Evolutionary conservation across 257 asterid species (phyloP).

Genomic region (Knoxia roxburghii): DNA sequence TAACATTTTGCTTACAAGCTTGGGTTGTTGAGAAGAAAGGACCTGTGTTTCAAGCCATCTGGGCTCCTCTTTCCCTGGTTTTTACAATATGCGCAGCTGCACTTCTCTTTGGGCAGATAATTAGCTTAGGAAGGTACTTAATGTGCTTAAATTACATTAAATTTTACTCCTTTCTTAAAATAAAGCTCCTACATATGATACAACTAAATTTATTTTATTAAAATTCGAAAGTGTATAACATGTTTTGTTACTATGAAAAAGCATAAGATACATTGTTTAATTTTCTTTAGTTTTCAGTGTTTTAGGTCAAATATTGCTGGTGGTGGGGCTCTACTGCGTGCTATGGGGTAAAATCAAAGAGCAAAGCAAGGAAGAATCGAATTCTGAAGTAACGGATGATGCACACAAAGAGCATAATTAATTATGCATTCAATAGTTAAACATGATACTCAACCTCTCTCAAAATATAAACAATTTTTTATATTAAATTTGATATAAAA

Average conservation of each 20-base stretch:
- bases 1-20: conserved; percentile 66
- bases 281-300: conserved; percentile 27
- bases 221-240: no score
- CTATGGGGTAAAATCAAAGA: conserved; percentile 57
- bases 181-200: no score
- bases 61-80: conserved; percentile 50
- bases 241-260: no score
- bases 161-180: no score
- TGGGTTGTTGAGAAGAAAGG: conserved; percentile 86
- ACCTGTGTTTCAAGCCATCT: conserved; percentile 62
- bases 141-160: no score
- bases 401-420: no score
- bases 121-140: conserved; percentile 60
- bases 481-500: no score
- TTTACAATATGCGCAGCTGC: conserved; percentile 53
- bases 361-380: conserved; percentile 24
- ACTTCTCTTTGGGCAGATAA: conserved; percentile 52
- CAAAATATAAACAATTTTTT: no score
- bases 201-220: no score
- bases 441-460: no score
- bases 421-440: no score
- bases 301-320: conserved; percentile 47
- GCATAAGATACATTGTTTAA: no score
- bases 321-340: conserved; percentile 57
- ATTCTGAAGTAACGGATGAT: neutral